Conservation (phyloP, 2,329 filamentous ascomycete species). For the Microcyclospora pomicola region DNA sequence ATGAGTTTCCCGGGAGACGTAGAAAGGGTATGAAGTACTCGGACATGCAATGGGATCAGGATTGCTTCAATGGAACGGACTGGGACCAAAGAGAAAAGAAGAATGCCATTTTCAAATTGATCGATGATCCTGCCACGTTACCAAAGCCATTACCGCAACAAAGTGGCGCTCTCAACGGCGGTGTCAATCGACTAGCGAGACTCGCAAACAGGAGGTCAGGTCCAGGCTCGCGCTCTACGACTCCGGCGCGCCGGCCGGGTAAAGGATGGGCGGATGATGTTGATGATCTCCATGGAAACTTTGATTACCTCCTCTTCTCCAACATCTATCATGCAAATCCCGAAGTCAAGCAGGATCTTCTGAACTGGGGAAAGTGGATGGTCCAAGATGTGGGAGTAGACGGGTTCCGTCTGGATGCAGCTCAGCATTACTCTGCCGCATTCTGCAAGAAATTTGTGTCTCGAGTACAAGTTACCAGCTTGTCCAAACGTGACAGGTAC, state of each 20-base stretch:
- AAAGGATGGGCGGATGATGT: constrained; percentile 52
- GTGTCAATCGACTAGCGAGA: neutral
- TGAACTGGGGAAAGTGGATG: constrained; percentile 57
- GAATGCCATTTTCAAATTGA: constrained; percentile 52
- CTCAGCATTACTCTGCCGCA: constrained; percentile 56
- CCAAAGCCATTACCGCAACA: constrained; percentile 9
- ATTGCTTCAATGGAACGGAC: constrained; percentile 56
- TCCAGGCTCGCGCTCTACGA: neutral
- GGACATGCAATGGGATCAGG: constrained; percentile 48
- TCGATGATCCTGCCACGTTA: constrained; percentile 28
- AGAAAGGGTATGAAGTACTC: constrained; percentile 41
- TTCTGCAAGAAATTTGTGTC: constrained; percentile 53
- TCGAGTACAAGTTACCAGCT: constrained; percentile 37
- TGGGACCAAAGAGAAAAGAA: constrained; percentile 45
- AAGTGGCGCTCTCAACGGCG: neutral
- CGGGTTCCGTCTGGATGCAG: constrained; percentile 58
- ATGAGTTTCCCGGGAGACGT: constrained; percentile 47
- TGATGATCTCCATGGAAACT: constrained; percentile 51
- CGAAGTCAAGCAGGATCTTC: constrained; percentile 50
- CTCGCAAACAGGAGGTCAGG: neutral
- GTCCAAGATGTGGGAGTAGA: constrained; percentile 44
- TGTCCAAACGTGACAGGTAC: constrained; percentile 25
- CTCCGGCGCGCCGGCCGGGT: constrained; percentile 16
- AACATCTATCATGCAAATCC: constrained; percentile 52
- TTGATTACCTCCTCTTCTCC: constrained; percentile 58